A percentile compares a stretch with the other conserved stretches of the same genome.
Conservation (phyloP, 2,329 filamentous ascomycete species). For the Hypoxylon rubiginosum region DNA sequence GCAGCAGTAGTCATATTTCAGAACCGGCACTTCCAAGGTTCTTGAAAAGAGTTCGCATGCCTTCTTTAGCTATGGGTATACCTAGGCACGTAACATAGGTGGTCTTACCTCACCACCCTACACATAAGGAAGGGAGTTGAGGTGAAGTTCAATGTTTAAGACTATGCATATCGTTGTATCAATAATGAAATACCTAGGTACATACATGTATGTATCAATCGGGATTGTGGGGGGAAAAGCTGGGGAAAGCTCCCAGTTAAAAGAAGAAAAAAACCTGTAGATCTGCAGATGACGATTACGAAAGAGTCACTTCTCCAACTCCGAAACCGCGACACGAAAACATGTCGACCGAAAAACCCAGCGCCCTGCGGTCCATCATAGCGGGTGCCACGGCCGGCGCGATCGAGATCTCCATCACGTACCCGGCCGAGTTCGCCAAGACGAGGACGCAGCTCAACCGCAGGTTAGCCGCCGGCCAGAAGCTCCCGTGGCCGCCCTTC, state of each 20-base stretch:
- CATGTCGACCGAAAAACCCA: slow-evolving; percentile 70
- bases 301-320: slow-evolving; percentile 13
- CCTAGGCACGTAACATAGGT: neutral
- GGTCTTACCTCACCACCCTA: no score
- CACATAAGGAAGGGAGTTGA: neutral
- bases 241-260: slow-evolving; percentile 26
- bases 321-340: slow-evolving; percentile 32
- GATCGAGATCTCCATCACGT: slow-evolving; percentile 90
- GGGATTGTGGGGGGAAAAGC: slow-evolving; percentile 29
- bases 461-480: slow-evolving; percentile 82
- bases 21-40: neutral
- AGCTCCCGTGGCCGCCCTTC: slow-evolving; percentile 95
- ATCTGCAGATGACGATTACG: neutral
- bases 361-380: slow-evolving; percentile 87
- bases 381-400: slow-evolving; percentile 95
- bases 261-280: slow-evolving; percentile 2
- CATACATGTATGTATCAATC: slow-evolving; percentile 26
- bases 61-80: neutral
- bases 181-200: no score
- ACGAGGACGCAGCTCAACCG: slow-evolving; percentile 94
- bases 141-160: neutral
- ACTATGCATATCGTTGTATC: slow-evolving; percentile 9
- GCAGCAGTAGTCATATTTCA: neutral
- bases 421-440: slow-evolving; percentile 91
- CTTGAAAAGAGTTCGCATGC: neutral